Evolutionary conservation across 1,284 basidiomycete species (phyloP).

Genomic region (Papiliotrema laurentii): DNA sequence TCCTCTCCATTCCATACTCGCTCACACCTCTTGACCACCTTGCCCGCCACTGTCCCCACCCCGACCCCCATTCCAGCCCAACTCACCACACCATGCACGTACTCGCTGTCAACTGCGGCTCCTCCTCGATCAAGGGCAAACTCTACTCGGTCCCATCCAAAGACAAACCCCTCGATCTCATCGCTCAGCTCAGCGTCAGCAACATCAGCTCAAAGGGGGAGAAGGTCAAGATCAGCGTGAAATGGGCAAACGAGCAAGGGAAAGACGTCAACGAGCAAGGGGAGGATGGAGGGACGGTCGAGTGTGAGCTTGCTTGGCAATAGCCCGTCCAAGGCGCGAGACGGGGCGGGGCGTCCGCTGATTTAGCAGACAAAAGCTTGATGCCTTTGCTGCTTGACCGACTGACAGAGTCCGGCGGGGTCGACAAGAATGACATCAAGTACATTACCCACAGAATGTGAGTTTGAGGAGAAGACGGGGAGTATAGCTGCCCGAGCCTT

Average conservation of each 20-base stretch:
- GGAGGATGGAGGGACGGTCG: slow-evolving; percentile 33
- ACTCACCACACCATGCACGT: slow-evolving; percentile 23
- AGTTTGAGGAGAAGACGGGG: slow-evolving; percentile 11
- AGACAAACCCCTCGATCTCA: slow-evolving; percentile 12
- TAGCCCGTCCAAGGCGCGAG: too few species aligned
- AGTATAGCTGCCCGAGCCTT: too few species aligned
- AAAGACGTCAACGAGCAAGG: slow-evolving; percentile 35
- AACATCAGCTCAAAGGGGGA: slow-evolving; percentile 46
- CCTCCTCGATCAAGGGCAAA: slow-evolving; percentile 49
- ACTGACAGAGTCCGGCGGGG: slow-evolving; percentile 24
- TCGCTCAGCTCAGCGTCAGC: slow-evolving; percentile 33
- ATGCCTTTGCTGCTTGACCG: slow-evolving; percentile 40
- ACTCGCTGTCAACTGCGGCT: slow-evolving; percentile 49
- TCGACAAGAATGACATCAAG: slow-evolving; percentile 40
- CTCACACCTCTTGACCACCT: too few species aligned
- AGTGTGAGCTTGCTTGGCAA: slow-evolving; percentile 32
- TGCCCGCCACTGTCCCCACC: too few species aligned
- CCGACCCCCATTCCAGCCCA: neutral
- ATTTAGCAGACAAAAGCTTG: slow-evolving; percentile 34
- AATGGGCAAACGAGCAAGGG: slow-evolving; percentile 22
- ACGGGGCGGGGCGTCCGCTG: slow-evolving; percentile 2
- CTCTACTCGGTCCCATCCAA: slow-evolving; percentile 33
- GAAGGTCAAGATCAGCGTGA: slow-evolving; percentile 36
- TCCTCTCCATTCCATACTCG: too few species aligned
- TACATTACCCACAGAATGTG: slow-evolving; percentile 48